Base-by-base conservation (phyloP, 2,329 filamentous ascomycete species). In the Apiospora malaysiana region DNA sequence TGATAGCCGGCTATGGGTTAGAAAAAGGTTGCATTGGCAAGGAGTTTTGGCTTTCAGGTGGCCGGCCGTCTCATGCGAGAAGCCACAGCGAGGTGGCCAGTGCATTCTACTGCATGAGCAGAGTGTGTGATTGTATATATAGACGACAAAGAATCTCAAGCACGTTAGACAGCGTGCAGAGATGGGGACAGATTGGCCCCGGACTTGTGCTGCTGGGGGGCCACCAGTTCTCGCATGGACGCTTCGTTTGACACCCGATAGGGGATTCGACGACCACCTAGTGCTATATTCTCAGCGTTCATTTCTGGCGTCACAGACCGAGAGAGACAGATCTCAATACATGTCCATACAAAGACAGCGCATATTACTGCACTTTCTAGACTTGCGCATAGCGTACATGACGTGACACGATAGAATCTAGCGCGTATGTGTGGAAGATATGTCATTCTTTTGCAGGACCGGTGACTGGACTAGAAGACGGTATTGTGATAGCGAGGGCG, bases 21-120 rank as follows among this genome's bases (percentile, higher is more conserved):
- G 63, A 56, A 37, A 67, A 69, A 68, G 27, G 59, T 27, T 70
- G 68, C 70, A 71, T 71, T 68, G 70, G 63, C 63, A 68, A 68
- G 70, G 70, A 67, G 70, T 71, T 71, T 25, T 43, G 40, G 27
- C 37, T 43, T 51, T 69, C 32, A 46, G 49, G 42, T 59, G 69
- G 69, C 32, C 21, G 40, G 23, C n/a, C 56, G 32, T 68, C 67
- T 68, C 49, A 45, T 40, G 27, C n/a, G 18, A 42, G 37, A 42
- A 23, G 45, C 37, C 43, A 45, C n/a, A 27, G 42, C n/a, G n/a
- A 45, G 65, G 23, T 9, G 16, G 16, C 45, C 16, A 51, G 47
- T 21, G 45, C 43, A 47, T 18, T 37, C 68, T 69, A 25, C 8
- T 21, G 27, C 43, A 46, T 45, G 23, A 18, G 23, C n/a, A 27